Base-by-base conservation (phyloP, 2,329 filamentous ascomycete genomes). In the Aspergillus viridinutans region DNA sequence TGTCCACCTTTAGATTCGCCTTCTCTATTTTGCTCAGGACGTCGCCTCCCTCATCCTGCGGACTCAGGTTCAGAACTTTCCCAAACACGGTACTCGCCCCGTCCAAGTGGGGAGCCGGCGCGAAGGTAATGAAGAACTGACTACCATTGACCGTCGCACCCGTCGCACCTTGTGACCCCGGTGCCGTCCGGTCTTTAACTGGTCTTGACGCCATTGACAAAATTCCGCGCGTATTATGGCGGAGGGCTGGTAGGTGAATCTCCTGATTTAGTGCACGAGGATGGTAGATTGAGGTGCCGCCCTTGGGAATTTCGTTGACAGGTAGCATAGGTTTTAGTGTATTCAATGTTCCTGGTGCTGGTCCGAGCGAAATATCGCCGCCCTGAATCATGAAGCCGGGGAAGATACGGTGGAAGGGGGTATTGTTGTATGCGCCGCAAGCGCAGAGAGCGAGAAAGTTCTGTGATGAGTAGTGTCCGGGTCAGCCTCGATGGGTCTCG, bases 391-490 rank as follows among this genome's bases (percentile, higher is more conserved):
- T 87, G 78, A 88, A 88, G 61, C 76, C 76, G 1, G 84, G 81
- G 51, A 87, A 84, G 61, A 85, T 72, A 55, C 85, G 81, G 74
- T 87, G 85, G 71, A 88, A 85, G 14, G 84, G 84, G 21, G 82
- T 85, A 64, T 76, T 75, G 70, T 85, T 76, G 72, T 88, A 88
- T 68, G 80, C 81, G 67, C 76, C 78, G 40, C 80, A 82, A 49
- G 85, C 85, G 75, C 83, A 85, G 50, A 87, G 80, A 58, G 85
- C 85, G 58, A 88, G 81, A 73, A 88, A 88, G 74, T 87, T 88
- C 77, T 82, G 71, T 10, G 5, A 10, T 3, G 25, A 28, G 32
- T 7, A 3, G 2, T 26, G 6, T 26, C 26, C 1, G 12, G 12
- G 23, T 47, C 23, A 47, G 47, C 14, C 48, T 42, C 52, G 54